Base-by-base conservation (phyloP, 768 basidiomycete genomes). In the Pulveroboletus sp. region DNA sequence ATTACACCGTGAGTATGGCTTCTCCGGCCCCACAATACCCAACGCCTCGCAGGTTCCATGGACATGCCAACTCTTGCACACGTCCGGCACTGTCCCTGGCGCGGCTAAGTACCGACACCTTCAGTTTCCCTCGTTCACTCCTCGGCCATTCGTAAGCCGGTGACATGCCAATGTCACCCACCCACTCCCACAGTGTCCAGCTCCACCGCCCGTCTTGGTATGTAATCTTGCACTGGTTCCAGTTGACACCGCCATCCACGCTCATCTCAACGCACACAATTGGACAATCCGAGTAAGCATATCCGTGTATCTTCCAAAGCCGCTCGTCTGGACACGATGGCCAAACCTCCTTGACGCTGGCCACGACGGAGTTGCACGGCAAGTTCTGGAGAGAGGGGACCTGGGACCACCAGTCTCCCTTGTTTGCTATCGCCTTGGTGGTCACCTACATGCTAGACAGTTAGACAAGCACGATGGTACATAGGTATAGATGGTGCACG, bases 41-140 rank as follows among this genome's bases (percentile, higher is more conserved):
- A 6, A 87, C 81, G 1, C 86, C 85, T 36, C 85, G 69, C 57
- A 87, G 58, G 60, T 86, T 88, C 86, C 86, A 88, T 13, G 62
- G 55, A 2, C 73, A 74, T 6, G 77, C 73, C 33, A 67, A 65
- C 0, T 69, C 70, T 61, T 88, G 86, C 11, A 72, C 52, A 23
- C 72, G 65, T 5, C 79, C 82, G 19, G 59, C 63, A 8, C 61
- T 61, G 64, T 85, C 83, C 21, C 64, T 69, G 2, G 83, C 85
- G 5, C 83, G 75, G 46, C 79, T 78, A 40, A 65, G 58, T 21
- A 71, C 64, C 6, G 55, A 63, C 37, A 64, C 39, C 44, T 41
- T 51, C 17, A 32, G 16, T 42, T 56, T 60, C 27, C 32, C 33
- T 21, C 43, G 45, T 16, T 50, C 58, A 11, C 41, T 10, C 16